Percentiles rank a stretch among this genome's conserved stretches.
These are phyloP conservation scores for Candida taoyuanica DNA, from an alignment of 805 yeast genomes.

Conservation along the genomic window DNA sequence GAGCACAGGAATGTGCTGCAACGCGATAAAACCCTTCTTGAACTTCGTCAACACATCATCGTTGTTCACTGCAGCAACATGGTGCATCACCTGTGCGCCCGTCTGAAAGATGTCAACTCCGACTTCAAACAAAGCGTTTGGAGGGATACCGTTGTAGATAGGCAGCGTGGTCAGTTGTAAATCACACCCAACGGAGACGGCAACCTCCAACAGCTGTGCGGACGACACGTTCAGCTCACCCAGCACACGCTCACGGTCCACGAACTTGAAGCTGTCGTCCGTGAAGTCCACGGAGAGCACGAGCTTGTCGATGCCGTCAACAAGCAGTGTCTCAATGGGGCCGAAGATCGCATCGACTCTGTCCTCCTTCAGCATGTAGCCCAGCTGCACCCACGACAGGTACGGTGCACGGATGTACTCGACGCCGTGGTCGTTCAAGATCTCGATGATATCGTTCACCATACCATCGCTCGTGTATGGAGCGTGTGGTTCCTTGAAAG, in stretches of 20 bases:
- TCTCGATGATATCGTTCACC: slow-evolving; percentile 49
- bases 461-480: slow-evolving; percentile 44
- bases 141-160: slow-evolving; percentile 32
- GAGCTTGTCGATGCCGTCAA: slow-evolving; percentile 59
- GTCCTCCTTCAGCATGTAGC: slow-evolving; percentile 54
- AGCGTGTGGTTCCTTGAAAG: slow-evolving; percentile 48
- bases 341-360: slow-evolving; percentile 77
- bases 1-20: slow-evolving; percentile 71
- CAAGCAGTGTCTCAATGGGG: slow-evolving; percentile 71
- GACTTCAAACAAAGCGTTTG: slow-evolving; percentile 27
- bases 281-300: slow-evolving; percentile 68
- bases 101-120: slow-evolving; percentile 36
- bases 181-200: slow-evolving; percentile 75
- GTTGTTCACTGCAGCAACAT: slow-evolving; percentile 42
- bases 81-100: slow-evolving; percentile 45
- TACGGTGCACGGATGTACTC: slow-evolving; percentile 81
- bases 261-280: slow-evolving; percentile 57
- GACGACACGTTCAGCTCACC: slow-evolving; percentile 55
- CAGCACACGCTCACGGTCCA: slow-evolving; percentile 55
- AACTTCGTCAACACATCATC: slow-evolving; percentile 45
- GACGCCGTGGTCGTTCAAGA: slow-evolving; percentile 50
- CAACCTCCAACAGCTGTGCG: slow-evolving; percentile 68
- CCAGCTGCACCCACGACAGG: slow-evolving; percentile 73
- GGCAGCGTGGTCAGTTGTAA: slow-evolving; percentile 64
- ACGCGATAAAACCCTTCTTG: slow-evolving; percentile 63